These are phyloP conservation scores for Starmerella powellii DNA, from an alignment of 805 yeast species.

Conservation along the genomic window DNA sequence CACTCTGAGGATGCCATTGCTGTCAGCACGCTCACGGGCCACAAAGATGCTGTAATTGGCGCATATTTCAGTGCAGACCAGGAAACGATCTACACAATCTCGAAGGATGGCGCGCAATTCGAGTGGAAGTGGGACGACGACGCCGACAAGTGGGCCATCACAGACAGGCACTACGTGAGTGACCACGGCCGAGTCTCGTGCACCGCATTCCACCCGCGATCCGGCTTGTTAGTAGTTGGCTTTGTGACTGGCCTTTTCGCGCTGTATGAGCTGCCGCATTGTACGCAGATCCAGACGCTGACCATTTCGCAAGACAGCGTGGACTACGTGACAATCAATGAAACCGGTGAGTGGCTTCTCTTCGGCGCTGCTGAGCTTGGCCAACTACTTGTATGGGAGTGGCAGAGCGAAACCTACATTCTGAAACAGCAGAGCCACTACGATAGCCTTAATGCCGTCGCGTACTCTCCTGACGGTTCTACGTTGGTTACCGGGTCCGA, in stretches of 20 bases:
- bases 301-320: conserved; percentile 87
- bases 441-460: conserved; percentile 71
- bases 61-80: conserved; percentile 84
- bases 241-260: conserved; percentile 84
- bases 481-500: conserved; percentile 87
- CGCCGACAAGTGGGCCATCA: conserved; percentile 58
- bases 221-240: conserved; percentile 74
- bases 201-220: conserved; percentile 65
- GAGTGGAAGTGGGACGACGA: conserved; percentile 67
- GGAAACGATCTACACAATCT: conserved; percentile 79
- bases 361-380: conserved; percentile 85
- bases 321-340: conserved; percentile 66
- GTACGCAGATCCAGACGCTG: conserved; percentile 52
- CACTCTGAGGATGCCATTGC: conserved; percentile 58
- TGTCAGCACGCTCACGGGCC: conserved; percentile 82
- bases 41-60: conserved; percentile 71
- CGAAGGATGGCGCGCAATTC: conserved; percentile 90
- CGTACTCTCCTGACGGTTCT: conserved; percentile 91
- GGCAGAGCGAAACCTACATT: conserved; percentile 95
- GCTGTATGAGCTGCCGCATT: conserved; percentile 57
- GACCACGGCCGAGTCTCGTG: conserved; percentile 62
- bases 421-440: conserved; percentile 95
- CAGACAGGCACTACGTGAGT: conserved; percentile 61
- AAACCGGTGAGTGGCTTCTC: conserved; percentile 91
- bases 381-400: conserved; percentile 92